These are phyloP conservation scores for Talaromyces stipitatus DNA, from an alignment of 495 filamentous ascomycete genomes.

Conservation along the genomic window DNA sequence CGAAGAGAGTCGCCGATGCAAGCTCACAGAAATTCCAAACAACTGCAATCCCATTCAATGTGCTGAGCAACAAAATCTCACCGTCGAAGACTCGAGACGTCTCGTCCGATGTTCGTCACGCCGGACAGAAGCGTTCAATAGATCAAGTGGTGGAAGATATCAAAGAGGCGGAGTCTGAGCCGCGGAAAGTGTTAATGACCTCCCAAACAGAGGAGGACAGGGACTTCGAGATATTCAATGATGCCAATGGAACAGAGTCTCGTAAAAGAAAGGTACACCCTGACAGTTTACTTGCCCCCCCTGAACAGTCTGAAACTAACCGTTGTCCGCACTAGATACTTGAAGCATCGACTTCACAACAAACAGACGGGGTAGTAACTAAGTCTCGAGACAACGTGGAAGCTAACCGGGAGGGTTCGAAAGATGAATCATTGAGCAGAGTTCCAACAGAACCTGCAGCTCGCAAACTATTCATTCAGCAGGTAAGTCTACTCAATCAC, in stretches of 20 bases:
- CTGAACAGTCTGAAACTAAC: neutral
- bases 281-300: neutral
- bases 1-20: constrained; percentile 12
- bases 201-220: neutral
- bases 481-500: constrained; percentile 19
- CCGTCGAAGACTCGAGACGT: neutral
- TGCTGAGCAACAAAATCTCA: neutral
- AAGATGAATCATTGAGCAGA: constrained; percentile 6
- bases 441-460: constrained; percentile 29
- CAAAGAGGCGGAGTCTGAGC: neutral
- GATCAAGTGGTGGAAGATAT: constrained; percentile 26
- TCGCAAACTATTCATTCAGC: constrained; percentile 37
- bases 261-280: neutral
- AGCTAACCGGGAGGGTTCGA: neutral
- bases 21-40: neutral
- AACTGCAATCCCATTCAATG: neutral
- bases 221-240: constrained; percentile 3
- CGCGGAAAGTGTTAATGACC: constrained; percentile 6
- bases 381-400: neutral
- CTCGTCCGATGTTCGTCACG: constrained; percentile 19
- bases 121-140: constrained; percentile 37
- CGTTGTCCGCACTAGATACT: neutral
- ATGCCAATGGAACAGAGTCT: neutral
- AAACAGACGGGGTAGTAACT: neutral
- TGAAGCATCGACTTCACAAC: neutral